Evolutionary conservation across 2,329 filamentous ascomycete species (phyloP), one percentile per base, ranked within the genome.

Genomic region (Alternaria conjuncta): DNA sequence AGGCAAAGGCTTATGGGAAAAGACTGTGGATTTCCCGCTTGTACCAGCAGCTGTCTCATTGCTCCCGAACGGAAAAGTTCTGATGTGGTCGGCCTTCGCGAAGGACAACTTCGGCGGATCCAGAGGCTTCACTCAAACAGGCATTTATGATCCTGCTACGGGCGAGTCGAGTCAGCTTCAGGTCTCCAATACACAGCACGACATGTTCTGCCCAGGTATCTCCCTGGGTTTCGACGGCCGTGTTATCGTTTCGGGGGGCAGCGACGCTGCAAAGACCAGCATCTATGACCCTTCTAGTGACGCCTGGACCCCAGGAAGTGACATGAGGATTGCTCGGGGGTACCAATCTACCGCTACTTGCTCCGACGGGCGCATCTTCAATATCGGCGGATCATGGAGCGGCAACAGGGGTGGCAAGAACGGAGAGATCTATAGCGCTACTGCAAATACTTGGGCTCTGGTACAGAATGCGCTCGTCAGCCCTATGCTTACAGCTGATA

Each of bases 121-220:
- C 7, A 57, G 32, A 18, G 77, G 77, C 4, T 66, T 69, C 12
- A 81, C 79, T 1, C 65, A 75, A 20, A 76, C 76, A 8, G 75
- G 73, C 7, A 73, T 71, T n/a, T 80, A 75, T 54, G 70, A 79
- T 64, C 74, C 74, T 20, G 56, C 60, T 5, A 75, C 68, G 1
- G 69, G 67, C 9, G 57, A 61, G 7, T 69, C 75, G 1, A 74
- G 69, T 9, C 58, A 75, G 45, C 60, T 67, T 1, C 68, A 66
- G n/a, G 71, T 83, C 3, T 67, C 67, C 9, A 75, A 84, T 61
- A 86, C 84, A 0, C 68, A 80, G 5, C 84, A 86, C 66, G 85
- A 87, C 68, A 87, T 87, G 85, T 87, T 87, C 66, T 88, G 86
- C 68, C 86, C 86, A 0, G 87, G 86, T 3, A 85, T 88, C 55